Base-by-base conservation (phyloP, 2,329 filamentous ascomycete genomes). In the Rosellinia necatrix region DNA sequence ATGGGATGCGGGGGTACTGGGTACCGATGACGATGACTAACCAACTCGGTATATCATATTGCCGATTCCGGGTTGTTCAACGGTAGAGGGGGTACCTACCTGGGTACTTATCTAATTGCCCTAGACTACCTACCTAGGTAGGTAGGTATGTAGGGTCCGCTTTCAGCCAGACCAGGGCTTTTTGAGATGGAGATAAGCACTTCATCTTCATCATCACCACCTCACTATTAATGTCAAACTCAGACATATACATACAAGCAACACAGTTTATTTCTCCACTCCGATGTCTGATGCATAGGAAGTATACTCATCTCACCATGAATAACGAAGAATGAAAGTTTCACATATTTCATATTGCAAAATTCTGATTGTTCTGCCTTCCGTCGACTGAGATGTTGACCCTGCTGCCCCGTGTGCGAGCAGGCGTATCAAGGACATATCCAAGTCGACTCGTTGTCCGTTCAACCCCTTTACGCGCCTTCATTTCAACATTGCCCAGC, bases 401-500 rank as follows among this genome's bases (percentile, higher is more conserved):
- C 13, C 40, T 64, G 6, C 44, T 63, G 6, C 59, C 57, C 43
- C 60, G 62, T 55, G 57, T 62, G 29, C 64, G 63, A 65, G 62
- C 58, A 63, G 61, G 55, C 29, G 56, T 59, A 42, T 54, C 38
- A 41, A 64, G 53, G 41, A 35, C 21, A 34, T 44, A 51, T 60
- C 51, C 49, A 47, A 62, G 30, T 4, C 46, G 40, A 41, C 19
- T 57, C 40, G 21, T 40, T 7, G 12, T 43, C 17, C 13, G 42
- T 10, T 21, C 25, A 4, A 41, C 48, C 24, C 47, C 35, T 51
- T 46, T 64, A 29, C 62, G 63, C 34, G 64, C 63, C 30, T 66
- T 54, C 24, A 59, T 68, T 49, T 65, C 64, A 58, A 74, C 67
- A 40, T 64, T 72, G 55, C 72, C 79, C 57, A 72, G 66, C 49